phyloP scores from a whole-genome alignment of 2,329 filamentous ascomycete species.

The Fusarium beomiforme region DNA sequence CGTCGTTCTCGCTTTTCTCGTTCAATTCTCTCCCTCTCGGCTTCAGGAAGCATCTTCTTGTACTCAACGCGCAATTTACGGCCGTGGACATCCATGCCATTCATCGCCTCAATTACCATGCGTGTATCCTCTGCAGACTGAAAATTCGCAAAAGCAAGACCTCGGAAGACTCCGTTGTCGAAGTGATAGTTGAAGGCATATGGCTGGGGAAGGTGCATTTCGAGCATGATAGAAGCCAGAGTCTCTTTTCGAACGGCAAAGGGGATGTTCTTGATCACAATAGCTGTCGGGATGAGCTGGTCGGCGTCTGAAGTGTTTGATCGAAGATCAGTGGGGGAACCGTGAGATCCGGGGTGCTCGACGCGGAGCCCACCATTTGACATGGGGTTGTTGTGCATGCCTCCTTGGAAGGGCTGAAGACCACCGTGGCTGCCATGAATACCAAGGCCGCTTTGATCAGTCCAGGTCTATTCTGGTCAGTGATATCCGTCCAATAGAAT shows the following conservation, averaged over 20 bases:
- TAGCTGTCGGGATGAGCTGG: slow-evolving; percentile 96
- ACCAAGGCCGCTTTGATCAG: slow-evolving; percentile 57
- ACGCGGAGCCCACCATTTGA: slow-evolving; percentile 56
- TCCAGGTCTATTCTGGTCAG: slow-evolving; percentile 58
- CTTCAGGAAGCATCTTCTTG: slow-evolving; percentile 98
- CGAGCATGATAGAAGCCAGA: slow-evolving; percentile 91
- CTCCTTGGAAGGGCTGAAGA: slow-evolving; percentile 49
- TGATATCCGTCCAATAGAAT: not conserved
- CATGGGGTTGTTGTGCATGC: slow-evolving; percentile 50
- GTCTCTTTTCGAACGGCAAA: slow-evolving; percentile 99
- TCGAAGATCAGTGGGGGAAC: slow-evolving; percentile 54
- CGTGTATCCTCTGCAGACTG: slow-evolving; percentile 94
- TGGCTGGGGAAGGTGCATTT: slow-evolving; percentile 90
- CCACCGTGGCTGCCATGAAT: slow-evolving; percentile 53
- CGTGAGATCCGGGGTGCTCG: slow-evolving; percentile 53
- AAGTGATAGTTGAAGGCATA: slow-evolving; percentile 99
- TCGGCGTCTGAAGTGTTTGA: slow-evolving; percentile 68
- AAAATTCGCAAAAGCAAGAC: slow-evolving; percentile 97
- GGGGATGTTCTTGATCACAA: slow-evolving; percentile 99
- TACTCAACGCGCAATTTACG: slow-evolving; percentile 96
- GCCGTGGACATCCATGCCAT: slow-evolving; percentile 94
- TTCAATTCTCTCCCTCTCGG: slow-evolving; percentile 94
- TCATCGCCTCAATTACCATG: slow-evolving; percentile 91
- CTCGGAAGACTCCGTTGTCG: slow-evolving; percentile 95
- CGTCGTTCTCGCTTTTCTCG: slow-evolving; percentile 95